phyloP scores from a whole-genome alignment of 805 yeast species.

The Candida broadrunensis region DNA sequence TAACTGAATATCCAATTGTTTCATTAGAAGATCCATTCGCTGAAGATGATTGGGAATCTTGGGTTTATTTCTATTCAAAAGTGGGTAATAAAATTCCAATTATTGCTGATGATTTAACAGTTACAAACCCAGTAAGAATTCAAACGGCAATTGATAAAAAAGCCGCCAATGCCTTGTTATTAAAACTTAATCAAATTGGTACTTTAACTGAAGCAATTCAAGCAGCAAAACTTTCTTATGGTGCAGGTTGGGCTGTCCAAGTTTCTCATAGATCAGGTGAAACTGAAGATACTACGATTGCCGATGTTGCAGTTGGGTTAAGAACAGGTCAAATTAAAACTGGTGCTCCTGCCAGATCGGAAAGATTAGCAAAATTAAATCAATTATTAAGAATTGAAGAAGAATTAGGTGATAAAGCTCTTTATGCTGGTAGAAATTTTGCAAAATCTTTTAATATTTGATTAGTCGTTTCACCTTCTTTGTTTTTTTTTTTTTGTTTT shows the following conservation, averaged over 20 bases:
- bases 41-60: slow-evolving; percentile 21
- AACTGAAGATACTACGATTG: slow-evolving; percentile 20
- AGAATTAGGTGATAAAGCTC: slow-evolving; percentile 15
- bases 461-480: too few relatives aligned
- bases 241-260: slow-evolving; percentile 17
- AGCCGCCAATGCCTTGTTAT: slow-evolving; percentile 17
- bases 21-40: slow-evolving; percentile 21
- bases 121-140: slow-evolving; percentile 18
- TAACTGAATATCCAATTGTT: slow-evolving; percentile 18
- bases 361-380: slow-evolving; percentile 20
- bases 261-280: slow-evolving; percentile 23
- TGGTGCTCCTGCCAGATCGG: slow-evolving; percentile 22
- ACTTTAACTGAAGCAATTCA: slow-evolving; percentile 16
- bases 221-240: slow-evolving; percentile 14
- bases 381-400: slow-evolving; percentile 21
- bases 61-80: slow-evolving; percentile 14
- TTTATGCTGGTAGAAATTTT: slow-evolving; percentile 4
- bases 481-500: too few relatives aligned
- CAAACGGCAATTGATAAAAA: slow-evolving; percentile 16
- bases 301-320: slow-evolving; percentile 20
- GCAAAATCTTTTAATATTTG: too few relatives aligned
- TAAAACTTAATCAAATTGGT: slow-evolving; percentile 23
- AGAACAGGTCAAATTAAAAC: slow-evolving; percentile 20
- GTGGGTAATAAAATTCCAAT: slow-evolving; percentile 12
- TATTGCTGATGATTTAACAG: slow-evolving; percentile 21